These are phyloP conservation scores for Clonostachys byssicola DNA, from an alignment of 2,329 filamentous ascomycete species.

Conservation along the genomic window DNA sequence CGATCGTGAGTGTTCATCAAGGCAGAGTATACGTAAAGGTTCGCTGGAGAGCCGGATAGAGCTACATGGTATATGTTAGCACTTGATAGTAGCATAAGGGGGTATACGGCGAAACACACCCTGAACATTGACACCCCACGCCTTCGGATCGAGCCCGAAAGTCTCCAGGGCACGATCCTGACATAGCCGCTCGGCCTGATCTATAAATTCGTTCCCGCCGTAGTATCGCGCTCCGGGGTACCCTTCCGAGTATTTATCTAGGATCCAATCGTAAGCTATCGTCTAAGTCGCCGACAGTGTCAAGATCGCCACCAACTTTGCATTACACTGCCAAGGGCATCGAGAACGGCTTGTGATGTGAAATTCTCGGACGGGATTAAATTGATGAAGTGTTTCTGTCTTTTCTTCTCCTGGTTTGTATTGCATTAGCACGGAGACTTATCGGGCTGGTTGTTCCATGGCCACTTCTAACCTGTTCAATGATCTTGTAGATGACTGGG, in stretches of 20 bases:
- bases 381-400: conserved; percentile 98
- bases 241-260: conserved; percentile 97
- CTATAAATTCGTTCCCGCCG: conserved; percentile 94
- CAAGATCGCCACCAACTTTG: conserved; percentile 58
- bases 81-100: not conserved
- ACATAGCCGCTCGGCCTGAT: conserved; percentile 83
- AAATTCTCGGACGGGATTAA: conserved; percentile 95
- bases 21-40: conserved; percentile 93
- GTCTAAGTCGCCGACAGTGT: not conserved
- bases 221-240: conserved; percentile 97
- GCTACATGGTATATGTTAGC: conserved; percentile 39
- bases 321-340: conserved; percentile 91
- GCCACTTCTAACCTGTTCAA: conserved; percentile 68
- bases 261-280: not conserved
- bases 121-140: conserved; percentile 98
- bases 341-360: conserved; percentile 86
- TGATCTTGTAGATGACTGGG: conserved; percentile 80
- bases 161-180: conserved; percentile 86
- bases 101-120: conserved; percentile 38
- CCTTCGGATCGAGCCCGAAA: conserved; percentile 75
- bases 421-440: not conserved
- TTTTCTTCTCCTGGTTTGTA: conserved; percentile 68
- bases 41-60: conserved; percentile 70
- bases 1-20: conserved; percentile 90
- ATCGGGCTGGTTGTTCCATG: not conserved